These are phyloP conservation scores for Barnettozyma salicaria DNA, from an alignment of 805 yeast genomes.

Conservation along the genomic window DNA sequence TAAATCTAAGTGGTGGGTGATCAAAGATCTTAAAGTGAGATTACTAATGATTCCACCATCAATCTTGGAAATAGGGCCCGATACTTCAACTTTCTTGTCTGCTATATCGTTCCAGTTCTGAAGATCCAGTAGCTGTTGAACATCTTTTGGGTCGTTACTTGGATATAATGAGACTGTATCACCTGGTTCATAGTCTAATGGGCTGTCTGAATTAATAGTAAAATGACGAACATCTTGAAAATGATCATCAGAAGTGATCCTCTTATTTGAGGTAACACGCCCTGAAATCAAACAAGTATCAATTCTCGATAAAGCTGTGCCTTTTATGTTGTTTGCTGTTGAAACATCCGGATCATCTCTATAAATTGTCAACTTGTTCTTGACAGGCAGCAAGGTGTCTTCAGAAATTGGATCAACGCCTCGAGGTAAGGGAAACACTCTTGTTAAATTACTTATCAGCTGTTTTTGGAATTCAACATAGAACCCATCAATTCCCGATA, in stretches of 20 bases:
- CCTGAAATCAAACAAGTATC: slow-evolving; percentile 33
- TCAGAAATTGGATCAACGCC: slow-evolving; percentile 28
- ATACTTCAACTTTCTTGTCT: slow-evolving; percentile 44
- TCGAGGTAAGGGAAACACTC: slow-evolving; percentile 32
- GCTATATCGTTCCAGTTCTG: slow-evolving; percentile 76
- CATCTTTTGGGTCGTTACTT: slow-evolving; percentile 55
- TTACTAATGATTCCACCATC: slow-evolving; percentile 59
- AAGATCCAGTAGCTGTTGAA: slow-evolving; percentile 53
- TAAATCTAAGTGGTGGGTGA: slow-evolving; percentile 79
- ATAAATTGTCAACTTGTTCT: slow-evolving; percentile 27
- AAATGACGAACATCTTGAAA: slow-evolving; percentile 86
- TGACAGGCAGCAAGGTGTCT: slow-evolving; percentile 35
- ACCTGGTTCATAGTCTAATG: slow-evolving; percentile 76
- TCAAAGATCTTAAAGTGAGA: slow-evolving; percentile 63
- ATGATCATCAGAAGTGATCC: slow-evolving; percentile 68
- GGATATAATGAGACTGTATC: slow-evolving; percentile 80
- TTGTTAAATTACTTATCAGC: slow-evolving; percentile 34
- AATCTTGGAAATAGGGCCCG: slow-evolving; percentile 18
- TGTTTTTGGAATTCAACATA: slow-evolving; percentile 67
- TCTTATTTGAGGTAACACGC: slow-evolving; percentile 39
- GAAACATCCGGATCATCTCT: slow-evolving; percentile 26
- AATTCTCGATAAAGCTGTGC: slow-evolving; percentile 29
- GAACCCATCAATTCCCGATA: slow-evolving; percentile 71
- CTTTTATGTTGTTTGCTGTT: slow-evolving; percentile 26
- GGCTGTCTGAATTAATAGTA: slow-evolving; percentile 9